Evolutionary conservation across 2,329 filamentous ascomycete genomes (phyloP), one percentile per base, ranked within the genome.

Genomic region (Fusarium tricinctum): DNA sequence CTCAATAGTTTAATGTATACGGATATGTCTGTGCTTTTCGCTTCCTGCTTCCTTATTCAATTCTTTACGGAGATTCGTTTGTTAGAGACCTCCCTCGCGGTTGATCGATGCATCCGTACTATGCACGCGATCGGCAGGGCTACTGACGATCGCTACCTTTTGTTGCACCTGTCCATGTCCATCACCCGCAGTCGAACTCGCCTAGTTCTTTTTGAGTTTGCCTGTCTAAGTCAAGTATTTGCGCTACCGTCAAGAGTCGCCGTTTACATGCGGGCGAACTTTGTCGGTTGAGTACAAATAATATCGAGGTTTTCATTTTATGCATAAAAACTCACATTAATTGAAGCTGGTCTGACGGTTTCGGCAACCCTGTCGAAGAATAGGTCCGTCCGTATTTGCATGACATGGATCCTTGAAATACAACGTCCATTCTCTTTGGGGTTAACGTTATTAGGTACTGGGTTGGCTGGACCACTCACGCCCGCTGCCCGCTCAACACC

Each of bases 141-240:
- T 57, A 30, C 15, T 38, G 65, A 46, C 46, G 66, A 68, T 68
- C 66, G 61, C 42, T 68, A 22, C 65, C 66, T 38, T 17, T 62
- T 56, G 17, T n/a, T 26, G 23, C 23, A 44, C 19, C 19, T 45
- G 46, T 42, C 43, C 15, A 66, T 44, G 65, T 28, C 13, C 35
- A 68, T 68, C 66, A 68, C 55, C 66, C 66, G 65, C 47, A 59
- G 54, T 55, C 66, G 60, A 69, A 43, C 32, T 57, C 39, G 46
- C 38, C 35, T 54, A 50, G 60, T 30, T 42, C 9, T 33, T 42
- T 38, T 39, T 13, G 44, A 57, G 66, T 54, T 66, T 66, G 43
- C 61, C 55, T 50, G 14, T 20, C 28, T 14, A 35, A 49, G 43
- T 46, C 19, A 23, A 59, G 43, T 28, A 52, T 13, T 30, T 45